These are phyloP conservation scores for Zymoseptoria pseudotritici DNA, from an alignment of 2,329 filamentous ascomycete species.

Conservation along the genomic window DNA sequence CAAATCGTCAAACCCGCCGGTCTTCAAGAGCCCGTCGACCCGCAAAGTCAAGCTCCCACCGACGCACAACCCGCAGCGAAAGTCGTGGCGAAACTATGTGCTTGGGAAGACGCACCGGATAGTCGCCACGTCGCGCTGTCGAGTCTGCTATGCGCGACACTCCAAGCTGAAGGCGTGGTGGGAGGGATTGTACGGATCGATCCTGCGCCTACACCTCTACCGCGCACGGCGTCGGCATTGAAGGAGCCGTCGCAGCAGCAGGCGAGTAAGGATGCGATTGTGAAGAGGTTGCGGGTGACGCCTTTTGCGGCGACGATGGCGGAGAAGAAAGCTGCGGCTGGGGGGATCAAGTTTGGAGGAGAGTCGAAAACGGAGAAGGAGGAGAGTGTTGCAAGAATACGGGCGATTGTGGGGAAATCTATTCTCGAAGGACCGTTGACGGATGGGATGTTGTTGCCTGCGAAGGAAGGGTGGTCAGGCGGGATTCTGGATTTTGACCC, in stretches of 20 bases:
- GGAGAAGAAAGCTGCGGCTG: conserved; percentile 44
- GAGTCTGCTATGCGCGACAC: conserved; percentile 62
- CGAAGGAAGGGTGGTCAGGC: conserved; percentile 68
- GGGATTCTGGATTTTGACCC: conserved; percentile 75
- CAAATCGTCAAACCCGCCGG: conserved; percentile 79
- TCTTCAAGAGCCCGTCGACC: conserved; percentile 62
- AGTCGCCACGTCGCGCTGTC: conserved; percentile 75
- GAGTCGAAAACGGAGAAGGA: conserved; percentile 78
- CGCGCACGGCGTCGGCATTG: conserved; percentile 48
- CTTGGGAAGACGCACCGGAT: conserved; percentile 84
- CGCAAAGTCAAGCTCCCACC: conserved; percentile 60
- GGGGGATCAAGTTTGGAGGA: conserved; percentile 73
- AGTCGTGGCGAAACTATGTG: conserved; percentile 65
- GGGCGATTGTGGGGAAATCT: conserved; percentile 61
- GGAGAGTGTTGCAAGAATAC: conserved; percentile 64
- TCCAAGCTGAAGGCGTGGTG: conserved; percentile 66
- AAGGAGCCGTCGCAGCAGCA: conserved; percentile 30
- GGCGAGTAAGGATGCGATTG: conserved; percentile 38
- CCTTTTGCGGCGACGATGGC: conserved; percentile 60
- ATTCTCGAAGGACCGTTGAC: conserved; percentile 79
- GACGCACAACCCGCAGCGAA: conserved; percentile 54
- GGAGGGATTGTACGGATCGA: conserved; percentile 85
- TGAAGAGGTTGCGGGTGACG: conserved; percentile 67
- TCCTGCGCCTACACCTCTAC: conserved; percentile 65
- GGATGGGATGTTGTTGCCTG: conserved; percentile 71